These are phyloP conservation scores for Raffaelea ambrosiae DNA, from an alignment of 2,329 filamentous ascomycete species.

Conservation along the genomic window DNA sequence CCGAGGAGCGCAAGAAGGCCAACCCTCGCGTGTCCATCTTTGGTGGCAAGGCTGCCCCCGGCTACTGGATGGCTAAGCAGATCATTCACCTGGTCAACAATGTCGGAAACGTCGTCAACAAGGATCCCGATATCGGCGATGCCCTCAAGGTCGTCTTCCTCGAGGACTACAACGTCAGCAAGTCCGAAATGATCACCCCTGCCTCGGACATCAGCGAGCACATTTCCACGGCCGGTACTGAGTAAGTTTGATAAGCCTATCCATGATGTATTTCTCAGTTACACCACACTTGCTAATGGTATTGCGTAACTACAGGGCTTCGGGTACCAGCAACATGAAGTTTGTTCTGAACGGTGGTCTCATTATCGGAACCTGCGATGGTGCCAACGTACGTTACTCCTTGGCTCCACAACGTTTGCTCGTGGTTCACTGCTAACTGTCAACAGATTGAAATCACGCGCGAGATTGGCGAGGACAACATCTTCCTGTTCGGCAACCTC, in stretches of 20 bases:
- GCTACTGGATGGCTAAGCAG: conserved; percentile 99
- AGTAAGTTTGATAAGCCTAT: conserved; percentile 45
- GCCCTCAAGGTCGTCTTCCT: conserved; percentile 95
- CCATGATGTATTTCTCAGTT: conserved; percentile 1
- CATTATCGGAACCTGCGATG: conserved; percentile 96
- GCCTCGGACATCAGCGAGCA: conserved; percentile 97
- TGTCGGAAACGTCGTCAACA: conserved; percentile 84
- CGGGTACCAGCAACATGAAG: conserved; percentile 98
- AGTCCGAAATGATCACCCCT: conserved; percentile 92
- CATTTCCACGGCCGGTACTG: conserved; percentile 95
- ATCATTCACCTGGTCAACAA: conserved; percentile 95
- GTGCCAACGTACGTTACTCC: conserved; percentile 69
- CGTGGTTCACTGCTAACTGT: conserved; percentile 7
- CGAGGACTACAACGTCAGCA: conserved; percentile 98
- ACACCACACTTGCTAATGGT: conserved; percentile 31
- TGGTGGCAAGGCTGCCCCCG: conserved; percentile 92
- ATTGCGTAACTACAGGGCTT: conserved; percentile 65
- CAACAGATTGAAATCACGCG: conserved; percentile 87
- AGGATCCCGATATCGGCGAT: conserved; percentile 84
- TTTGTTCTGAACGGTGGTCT: conserved; percentile 96
- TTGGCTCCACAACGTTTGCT: neutral
- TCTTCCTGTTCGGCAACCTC: conserved; percentile 96
- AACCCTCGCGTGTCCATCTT: conserved; percentile 90
- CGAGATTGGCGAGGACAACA: conserved; percentile 92
- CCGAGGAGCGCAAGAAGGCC: conserved; percentile 79